Evolutionary conservation across 2,329 filamentous ascomycete species (phyloP).

Genomic region (Fusarium caatingaense): DNA sequence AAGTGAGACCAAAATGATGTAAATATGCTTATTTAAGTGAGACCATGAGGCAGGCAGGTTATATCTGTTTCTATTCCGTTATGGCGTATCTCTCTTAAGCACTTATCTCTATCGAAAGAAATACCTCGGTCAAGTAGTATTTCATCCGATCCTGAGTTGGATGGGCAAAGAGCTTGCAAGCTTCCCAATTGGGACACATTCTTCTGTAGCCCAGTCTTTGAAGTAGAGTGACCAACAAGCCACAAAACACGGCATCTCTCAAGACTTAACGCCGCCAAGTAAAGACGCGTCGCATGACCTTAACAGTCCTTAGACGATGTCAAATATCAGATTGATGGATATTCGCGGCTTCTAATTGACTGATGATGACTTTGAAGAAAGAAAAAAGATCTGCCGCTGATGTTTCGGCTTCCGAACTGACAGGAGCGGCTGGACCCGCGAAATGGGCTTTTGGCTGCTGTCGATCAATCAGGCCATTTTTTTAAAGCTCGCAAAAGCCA

Average conservation of each 20-base stretch:
- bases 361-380: background rate
- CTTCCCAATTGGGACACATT: constrained; percentile 10
- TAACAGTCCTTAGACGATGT: background rate
- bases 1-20: background rate
- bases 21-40: no score
- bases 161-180: background rate
- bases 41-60: no score
- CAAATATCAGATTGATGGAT: background rate
- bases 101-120: background rate
- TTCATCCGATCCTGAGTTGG: constrained; percentile 1
- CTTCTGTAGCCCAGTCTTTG: background rate
- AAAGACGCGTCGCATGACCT: constrained; percentile 19
- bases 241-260: constrained; percentile 1
- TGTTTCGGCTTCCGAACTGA: constrained; percentile 26
- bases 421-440: constrained; percentile 21
- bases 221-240: constrained; percentile 27
- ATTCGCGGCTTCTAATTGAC: background rate
- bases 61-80: background rate
- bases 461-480: constrained; percentile 11
- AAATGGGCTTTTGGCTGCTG: constrained; percentile 2
- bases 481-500: background rate
- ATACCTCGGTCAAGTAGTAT: background rate
- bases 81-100: no score
- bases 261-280: constrained; percentile 5
- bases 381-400: background rate